Evolutionary conservation across 148 eudicot species (phyloP).

Genomic region (Cornus florida): DNA sequence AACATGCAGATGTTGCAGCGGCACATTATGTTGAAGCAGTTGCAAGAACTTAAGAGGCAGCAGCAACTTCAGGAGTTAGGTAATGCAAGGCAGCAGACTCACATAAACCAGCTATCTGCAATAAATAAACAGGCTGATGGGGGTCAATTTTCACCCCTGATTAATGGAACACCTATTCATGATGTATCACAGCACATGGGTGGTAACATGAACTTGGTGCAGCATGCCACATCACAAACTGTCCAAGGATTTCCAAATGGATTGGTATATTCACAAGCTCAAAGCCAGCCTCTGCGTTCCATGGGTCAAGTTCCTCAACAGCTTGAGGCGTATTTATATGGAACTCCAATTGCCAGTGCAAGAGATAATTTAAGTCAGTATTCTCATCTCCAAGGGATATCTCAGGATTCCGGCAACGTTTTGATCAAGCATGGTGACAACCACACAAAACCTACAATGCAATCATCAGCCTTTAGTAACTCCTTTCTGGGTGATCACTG

Average conservation of each 20-base stretch:
- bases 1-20: conserved; percentile 55
- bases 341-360: conserved; percentile 37
- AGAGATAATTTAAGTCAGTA: conserved; percentile 25
- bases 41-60: conserved; percentile 60
- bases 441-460: conserved; percentile 20
- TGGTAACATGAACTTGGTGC: conserved; percentile 41
- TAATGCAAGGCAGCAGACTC: conserved; percentile 41
- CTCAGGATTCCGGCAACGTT: conserved; percentile 27
- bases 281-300: conserved; percentile 17
- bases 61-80: conserved; percentile 50
- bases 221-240: conserved; percentile 34
- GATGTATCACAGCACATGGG: conserved; percentile 34
- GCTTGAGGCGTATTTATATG: conserved; percentile 36
- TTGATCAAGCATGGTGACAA: conserved; percentile 1
- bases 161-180: conserved; percentile 31
- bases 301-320: conserved; percentile 21
- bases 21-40: conserved; percentile 50
- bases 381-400: conserved; percentile 31
- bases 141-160: conserved; percentile 27
- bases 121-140: conserved; percentile 29
- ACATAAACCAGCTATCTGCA: conserved; percentile 34
- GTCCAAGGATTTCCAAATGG: conserved; percentile 47
- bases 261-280: conserved; percentile 27
- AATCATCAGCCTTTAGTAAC: conserved; percentile 16
- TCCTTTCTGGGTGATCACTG: conserved; percentile 21